Evolutionary conservation across 441 rosid species (phyloP).

Genomic region (Adansonia rubrostipa): DNA sequence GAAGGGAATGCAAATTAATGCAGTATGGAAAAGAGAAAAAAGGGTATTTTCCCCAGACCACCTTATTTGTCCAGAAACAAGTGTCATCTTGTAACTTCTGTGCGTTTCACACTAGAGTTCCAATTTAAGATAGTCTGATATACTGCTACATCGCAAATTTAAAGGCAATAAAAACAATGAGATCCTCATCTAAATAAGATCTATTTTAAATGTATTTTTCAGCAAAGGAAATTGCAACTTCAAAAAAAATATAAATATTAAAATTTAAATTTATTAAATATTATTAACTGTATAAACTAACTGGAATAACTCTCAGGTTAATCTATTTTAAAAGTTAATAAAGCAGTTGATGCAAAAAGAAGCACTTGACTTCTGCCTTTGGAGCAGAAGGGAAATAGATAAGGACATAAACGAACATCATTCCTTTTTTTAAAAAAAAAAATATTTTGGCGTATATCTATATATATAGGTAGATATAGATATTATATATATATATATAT

Average conservation of each 20-base stretch:
- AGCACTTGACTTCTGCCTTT: constrained; percentile 11
- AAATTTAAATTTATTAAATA: too few relatives aligned
- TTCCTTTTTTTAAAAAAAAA: too few relatives aligned
- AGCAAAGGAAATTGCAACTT: too few relatives aligned
- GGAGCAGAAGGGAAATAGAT: background rate
- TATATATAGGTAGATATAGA: too few relatives aligned
- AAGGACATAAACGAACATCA: background rate
- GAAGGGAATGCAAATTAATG: background rate
- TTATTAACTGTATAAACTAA: too few relatives aligned
- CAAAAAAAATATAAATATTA: too few relatives aligned
- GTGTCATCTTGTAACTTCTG: background rate
- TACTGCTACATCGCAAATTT: background rate
- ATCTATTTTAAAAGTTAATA: background rate
- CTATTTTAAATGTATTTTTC: too few relatives aligned
- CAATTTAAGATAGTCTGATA: background rate
- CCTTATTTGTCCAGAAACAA: constrained; percentile 15
- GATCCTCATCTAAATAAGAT: background rate
- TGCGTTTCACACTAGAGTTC: background rate
- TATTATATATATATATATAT: too few relatives aligned
- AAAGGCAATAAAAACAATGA: background rate
- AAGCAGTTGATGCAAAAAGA: constrained; percentile 19
- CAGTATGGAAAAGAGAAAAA: too few relatives aligned
- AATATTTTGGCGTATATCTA: too few relatives aligned
- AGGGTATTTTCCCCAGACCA: too few relatives aligned
- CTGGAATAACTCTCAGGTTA: too few relatives aligned